Percentiles rank a stretch among this genome's conserved stretches.
These are phyloP conservation scores for Neoscytalidium dimidiatum DNA, from an alignment of 2,329 filamentous ascomycete genomes.

Conservation along the genomic window DNA sequence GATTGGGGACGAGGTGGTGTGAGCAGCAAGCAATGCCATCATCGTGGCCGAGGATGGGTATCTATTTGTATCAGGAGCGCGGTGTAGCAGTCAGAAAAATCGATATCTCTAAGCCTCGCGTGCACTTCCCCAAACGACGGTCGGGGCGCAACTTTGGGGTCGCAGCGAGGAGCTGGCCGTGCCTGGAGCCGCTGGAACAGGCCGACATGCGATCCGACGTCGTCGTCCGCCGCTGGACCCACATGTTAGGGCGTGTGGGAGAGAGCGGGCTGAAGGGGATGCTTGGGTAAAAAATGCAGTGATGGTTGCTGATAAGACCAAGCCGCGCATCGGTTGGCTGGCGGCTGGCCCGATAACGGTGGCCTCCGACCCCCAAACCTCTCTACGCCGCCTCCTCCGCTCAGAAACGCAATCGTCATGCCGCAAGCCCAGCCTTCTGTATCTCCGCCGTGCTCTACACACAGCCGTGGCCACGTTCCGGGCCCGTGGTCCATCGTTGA, in stretches of 20 bases:
- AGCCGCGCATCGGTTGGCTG: background rate
- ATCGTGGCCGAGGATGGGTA: background rate
- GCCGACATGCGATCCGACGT: slow-evolving; percentile 12
- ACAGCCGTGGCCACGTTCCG: background rate
- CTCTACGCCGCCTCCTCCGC: background rate
- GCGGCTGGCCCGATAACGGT: slow-evolving; percentile 11
- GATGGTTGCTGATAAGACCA: slow-evolving; percentile 16
- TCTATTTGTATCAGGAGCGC: background rate
- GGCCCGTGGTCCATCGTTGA: background rate
- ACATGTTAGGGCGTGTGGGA: background rate
- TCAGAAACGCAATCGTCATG: slow-evolving; percentile 4
- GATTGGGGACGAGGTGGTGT: background rate
- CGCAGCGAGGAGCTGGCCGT: background rate
- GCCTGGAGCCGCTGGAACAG: background rate
- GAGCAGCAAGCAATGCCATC: background rate
- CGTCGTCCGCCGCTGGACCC: slow-evolving; percentile 4
- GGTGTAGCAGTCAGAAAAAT: background rate
- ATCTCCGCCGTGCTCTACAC: background rate
- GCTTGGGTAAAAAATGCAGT: slow-evolving; percentile 17
- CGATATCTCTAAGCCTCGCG: slow-evolving; percentile 6
- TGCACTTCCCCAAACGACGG: slow-evolving; percentile 2
- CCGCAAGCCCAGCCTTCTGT: background rate
- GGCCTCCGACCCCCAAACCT: background rate
- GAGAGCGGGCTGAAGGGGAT: background rate
- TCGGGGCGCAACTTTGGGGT: background rate